phyloP scores from a whole-genome alignment of 1,284 basidiomycete genomes.

The Mrakiaceae sp. region DNA sequence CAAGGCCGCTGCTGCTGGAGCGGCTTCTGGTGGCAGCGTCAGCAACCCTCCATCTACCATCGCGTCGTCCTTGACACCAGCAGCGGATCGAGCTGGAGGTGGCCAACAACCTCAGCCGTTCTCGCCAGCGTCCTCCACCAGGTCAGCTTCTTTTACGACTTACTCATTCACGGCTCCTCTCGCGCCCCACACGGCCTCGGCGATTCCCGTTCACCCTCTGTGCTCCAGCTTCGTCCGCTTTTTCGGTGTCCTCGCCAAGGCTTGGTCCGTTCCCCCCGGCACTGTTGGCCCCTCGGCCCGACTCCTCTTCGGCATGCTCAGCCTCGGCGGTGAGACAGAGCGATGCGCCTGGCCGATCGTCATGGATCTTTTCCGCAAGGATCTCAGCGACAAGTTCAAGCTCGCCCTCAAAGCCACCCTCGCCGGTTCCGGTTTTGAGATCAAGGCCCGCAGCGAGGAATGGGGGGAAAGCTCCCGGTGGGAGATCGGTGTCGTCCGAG shows the following conservation, averaged over 20 bases:
- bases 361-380: conserved; percentile 9
- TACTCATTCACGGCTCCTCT: neutral
- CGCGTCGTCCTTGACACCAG: no score
- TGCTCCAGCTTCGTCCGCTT: neutral
- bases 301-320: conserved; percentile 10
- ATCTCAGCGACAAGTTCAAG: neutral
- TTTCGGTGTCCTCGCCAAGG: neutral
- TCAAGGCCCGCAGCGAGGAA: neutral
- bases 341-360: conserved; percentile 3
- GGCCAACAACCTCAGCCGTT: no score
- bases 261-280: neutral
- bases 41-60: neutral
- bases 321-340: conserved; percentile 8
- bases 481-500: conserved; percentile 3
- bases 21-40: neutral
- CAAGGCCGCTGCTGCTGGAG: no score
- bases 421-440: neutral
- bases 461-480: conserved; percentile 6
- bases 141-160: no score
- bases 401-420: neutral
- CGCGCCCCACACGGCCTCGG: neutral
- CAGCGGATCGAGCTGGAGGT: no score
- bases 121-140: no score
- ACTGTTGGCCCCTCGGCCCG: neutral
- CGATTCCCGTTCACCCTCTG: neutral